Base-by-base conservation (phyloP, 2,329 filamentous ascomycete genomes). In the Scedosporium dehoogii region DNA sequence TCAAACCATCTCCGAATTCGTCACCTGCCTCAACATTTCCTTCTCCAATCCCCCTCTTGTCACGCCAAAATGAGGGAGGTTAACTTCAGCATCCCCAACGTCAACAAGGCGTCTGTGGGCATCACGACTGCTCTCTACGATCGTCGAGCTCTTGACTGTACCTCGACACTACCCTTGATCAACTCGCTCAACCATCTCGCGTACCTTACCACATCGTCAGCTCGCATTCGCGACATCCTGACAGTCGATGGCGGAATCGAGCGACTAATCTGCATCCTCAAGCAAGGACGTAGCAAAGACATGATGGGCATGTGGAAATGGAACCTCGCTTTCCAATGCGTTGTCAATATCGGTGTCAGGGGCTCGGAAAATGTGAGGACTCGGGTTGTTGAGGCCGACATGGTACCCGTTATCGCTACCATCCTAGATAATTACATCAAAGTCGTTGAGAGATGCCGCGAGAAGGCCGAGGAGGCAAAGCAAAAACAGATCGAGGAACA, bases 291-390 rank as follows among this genome's bases (percentile, higher is more conserved):
- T 72, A 97, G 91, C 78, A 96, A 92, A 76, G 93, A 99, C 74
- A 89, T 97, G 87, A 97, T 97, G 93, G 93, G 97, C 74, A 96
- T 96, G 90, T 99, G 94, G 94, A 97, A 97, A 77, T 99, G 94
- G 94, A 99, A 97, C 72, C 83, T 99, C 66, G 94, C 94, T 61
- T 99, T 99, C 75, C 94, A 97, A 76, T 99, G 94, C 74, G 92
- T 97, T 67, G 94, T 99, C 73, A 99, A 99, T 75, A 97, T 99
- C 72, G 94, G 94, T 63, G 93, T 99, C 64, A 86, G 94, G 68
- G 94, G 94, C 64, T 97, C 94, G 12, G 94, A 99, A 78, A 87
- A 85, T 68, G 94, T 99, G 64, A 86, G 94, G 68, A 97, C 94
- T 63, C 85, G 94, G 67, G 93, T 99, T 2, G 94, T 99, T 60